Evolutionary conservation across 768 basidiomycete species (phyloP).

Genomic region (Galerina marginata): DNA sequence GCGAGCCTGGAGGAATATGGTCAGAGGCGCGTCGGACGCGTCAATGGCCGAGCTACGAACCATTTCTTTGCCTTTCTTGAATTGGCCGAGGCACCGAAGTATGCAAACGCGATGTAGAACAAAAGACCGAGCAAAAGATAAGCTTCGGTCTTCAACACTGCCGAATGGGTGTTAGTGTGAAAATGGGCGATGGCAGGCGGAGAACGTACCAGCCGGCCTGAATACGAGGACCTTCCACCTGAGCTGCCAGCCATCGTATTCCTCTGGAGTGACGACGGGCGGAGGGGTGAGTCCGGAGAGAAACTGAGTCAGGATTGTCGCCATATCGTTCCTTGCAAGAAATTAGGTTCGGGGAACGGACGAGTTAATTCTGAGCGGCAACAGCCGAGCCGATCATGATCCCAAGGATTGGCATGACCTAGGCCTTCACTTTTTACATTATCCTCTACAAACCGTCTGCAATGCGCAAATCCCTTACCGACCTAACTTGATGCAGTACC

Average conservation of each 20-base stretch:
- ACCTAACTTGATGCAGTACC: constrained; percentile 9
- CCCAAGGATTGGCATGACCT: neutral
- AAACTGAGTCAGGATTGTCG: constrained; percentile 38
- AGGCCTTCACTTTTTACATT: neutral
- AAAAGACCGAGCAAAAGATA: constrained; percentile 58
- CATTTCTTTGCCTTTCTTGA: constrained; percentile 64
- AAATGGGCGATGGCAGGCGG: neutral
- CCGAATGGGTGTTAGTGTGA: neutral
- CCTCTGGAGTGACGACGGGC: constrained; percentile 52
- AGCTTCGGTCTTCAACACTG: constrained; percentile 72
- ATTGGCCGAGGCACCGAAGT: constrained; percentile 68
- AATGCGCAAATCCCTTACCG: neutral
- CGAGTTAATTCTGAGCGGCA: constrained; percentile 10
- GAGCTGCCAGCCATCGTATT: constrained; percentile 80
- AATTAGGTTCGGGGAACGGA: neutral
- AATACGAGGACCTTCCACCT: constrained; percentile 80
- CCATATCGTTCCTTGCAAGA: constrained; percentile 15
- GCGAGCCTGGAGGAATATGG: constrained; percentile 52
- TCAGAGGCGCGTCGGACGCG: constrained; percentile 13
- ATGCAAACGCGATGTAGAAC: constrained; percentile 60
- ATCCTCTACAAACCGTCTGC: neutral
- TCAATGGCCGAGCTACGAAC: constrained; percentile 46
- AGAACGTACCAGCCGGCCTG: constrained; percentile 72
- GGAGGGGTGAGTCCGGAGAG: constrained; percentile 58
- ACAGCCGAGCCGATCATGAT: constrained; percentile 17